Evolutionary conservation across 2,329 filamentous ascomycete species (phyloP), one percentile per base, ranked within the genome.

Genomic region (Colletotrichum spaethianum): DNA sequence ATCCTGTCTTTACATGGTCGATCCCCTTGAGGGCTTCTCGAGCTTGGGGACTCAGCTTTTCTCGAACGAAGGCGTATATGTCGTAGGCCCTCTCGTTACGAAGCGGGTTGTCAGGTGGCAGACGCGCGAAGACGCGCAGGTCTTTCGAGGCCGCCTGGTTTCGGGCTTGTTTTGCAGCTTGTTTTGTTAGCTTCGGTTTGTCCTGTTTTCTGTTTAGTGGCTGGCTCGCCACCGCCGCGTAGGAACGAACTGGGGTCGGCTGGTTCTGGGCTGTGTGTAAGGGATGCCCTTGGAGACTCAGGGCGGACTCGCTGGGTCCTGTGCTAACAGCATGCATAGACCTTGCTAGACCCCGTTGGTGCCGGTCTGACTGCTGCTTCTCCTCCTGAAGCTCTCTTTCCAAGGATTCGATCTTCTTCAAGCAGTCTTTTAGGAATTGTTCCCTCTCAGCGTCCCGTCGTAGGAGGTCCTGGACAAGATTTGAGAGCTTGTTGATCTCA

Each of bases 131-230:
- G 38, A 61, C 23, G 40, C 40, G 40, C 9, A 61, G 40, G 40
- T 61, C 57, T 61, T 61, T 61, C 3, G 11, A 61, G 57, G 40
- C 38, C 40, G 40, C 40, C 40, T 20, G 16, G 38, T 61, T 59
- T 59, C 16, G 6, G 12, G 36, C 18, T 42, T 42, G 40, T 42
- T 42, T 26, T 50, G 23, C 46, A 7, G 46, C 46, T 50, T 50
- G 23, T 50, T 50, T 50, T 26, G 18, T 3, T 50, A 7, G 23
- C 8, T 4, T 23, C 18, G n/a, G n/a, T 48, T 26, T 6, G 7
- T 23, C 44, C 44, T 48, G 9, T 23, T 50, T 26, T 50, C 23
- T 50, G 23, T 6, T 28, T 6, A 50, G 9, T 50, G 23, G 23
- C 23, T 50, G 23, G 46, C 46, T 50, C 23, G 23, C 46, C 23